These are phyloP conservation scores for Aspergillus hancockii DNA, from an alignment of 495 filamentous ascomycete species.

Conservation along the genomic window DNA sequence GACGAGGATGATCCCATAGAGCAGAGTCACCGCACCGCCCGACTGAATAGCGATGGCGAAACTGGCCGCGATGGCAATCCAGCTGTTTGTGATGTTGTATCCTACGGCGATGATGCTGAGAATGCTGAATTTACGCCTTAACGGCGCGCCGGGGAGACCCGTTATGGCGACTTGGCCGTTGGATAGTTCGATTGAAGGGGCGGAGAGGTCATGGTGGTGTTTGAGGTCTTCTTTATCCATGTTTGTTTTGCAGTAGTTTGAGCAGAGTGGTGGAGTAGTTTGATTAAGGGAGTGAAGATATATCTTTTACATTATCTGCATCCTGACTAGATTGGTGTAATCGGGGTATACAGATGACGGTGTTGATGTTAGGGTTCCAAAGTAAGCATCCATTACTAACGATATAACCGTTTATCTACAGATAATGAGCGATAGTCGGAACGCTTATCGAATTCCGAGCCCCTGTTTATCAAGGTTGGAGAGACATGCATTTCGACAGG, in stretches of 20 bases:
- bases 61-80: conserved; percentile 33
- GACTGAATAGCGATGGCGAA: conserved; percentile 33
- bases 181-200: conserved; percentile 18
- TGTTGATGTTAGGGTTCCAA: not conserved
- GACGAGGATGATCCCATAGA: conserved; percentile 34
- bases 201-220: conserved; percentile 8
- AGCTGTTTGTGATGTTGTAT: conserved; percentile 37
- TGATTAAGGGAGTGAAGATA: not conserved
- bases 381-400: not conserved
- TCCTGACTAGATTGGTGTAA: not conserved
- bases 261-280: not conserved
- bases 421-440: conserved; percentile 13
- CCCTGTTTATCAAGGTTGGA: not conserved
- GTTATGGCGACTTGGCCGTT: conserved; percentile 23
- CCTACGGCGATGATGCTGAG: conserved; percentile 34
- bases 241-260: not conserved
- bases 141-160: conserved; percentile 18
- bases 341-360: not conserved
- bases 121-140: conserved; percentile 27
- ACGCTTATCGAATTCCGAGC: conserved; percentile 20
- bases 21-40: conserved; percentile 32
- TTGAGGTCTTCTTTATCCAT: conserved; percentile 18
- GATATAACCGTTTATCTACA: not conserved
- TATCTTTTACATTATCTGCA: not conserved
- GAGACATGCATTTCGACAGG: not conserved